Percentiles rank a stretch among this genome's conserved stretches.
Evolutionary conservation across 164 flowering plant species (phyloP).

Genomic region (Berberis vulgaris): DNA sequence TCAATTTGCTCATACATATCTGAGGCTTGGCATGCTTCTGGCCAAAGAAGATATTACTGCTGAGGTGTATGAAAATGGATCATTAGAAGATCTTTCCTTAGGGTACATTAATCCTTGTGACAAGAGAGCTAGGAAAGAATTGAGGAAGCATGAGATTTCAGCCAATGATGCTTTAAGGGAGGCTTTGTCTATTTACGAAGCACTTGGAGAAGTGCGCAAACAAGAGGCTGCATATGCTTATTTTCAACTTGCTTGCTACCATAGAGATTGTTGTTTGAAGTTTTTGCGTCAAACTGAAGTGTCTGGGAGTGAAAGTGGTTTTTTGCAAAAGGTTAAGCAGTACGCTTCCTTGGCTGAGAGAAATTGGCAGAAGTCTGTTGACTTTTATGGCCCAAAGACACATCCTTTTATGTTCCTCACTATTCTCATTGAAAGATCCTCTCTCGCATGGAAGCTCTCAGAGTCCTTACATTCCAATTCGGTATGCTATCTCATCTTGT

Average conservation of each 20-base stretch:
- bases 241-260: slow-evolving; percentile 87
- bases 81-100: slow-evolving; percentile 22
- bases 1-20: slow-evolving; percentile 83
- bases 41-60: slow-evolving; percentile 61
- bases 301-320: slow-evolving; percentile 36
- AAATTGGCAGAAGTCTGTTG: slow-evolving; percentile 83
- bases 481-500: slow-evolving; percentile 34
- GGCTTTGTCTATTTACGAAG: slow-evolving; percentile 77
- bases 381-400: slow-evolving; percentile 69
- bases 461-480: slow-evolving; percentile 36
- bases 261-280: slow-evolving; percentile 73
- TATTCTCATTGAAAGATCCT: slow-evolving; percentile 63
- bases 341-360: slow-evolving; percentile 85
- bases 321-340: slow-evolving; percentile 57
- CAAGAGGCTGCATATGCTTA: slow-evolving; percentile 95
- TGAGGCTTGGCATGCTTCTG: slow-evolving; percentile 91
- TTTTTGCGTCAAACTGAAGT: slow-evolving; percentile 37
- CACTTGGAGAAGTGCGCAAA: slow-evolving; percentile 70
- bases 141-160: slow-evolving; percentile 58
- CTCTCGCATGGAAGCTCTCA: slow-evolving; percentile 48
- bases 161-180: slow-evolving; percentile 92
- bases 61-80: slow-evolving; percentile 41
- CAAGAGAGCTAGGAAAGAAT: slow-evolving; percentile 31
- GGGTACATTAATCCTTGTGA: slow-evolving; percentile 17
- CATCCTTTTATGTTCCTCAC: slow-evolving; percentile 75